Percentiles rank a stretch among this genome's conserved stretches.
Conservation (phyloP, 2,329 filamentous ascomycete species). For the Capronia epimyces region DNA sequence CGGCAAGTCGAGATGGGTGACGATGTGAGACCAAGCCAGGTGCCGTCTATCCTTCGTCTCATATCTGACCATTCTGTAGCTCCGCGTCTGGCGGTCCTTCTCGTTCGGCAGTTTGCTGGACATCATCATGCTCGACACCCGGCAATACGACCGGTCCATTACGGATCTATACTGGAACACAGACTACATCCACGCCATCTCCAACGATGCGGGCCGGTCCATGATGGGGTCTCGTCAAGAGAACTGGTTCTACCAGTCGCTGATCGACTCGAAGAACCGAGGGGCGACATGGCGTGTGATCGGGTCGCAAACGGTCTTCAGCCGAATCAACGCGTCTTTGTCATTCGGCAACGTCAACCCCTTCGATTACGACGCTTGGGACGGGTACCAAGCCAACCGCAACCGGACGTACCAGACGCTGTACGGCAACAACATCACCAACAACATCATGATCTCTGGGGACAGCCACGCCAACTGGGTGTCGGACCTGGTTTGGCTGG, state of each 20-base stretch:
- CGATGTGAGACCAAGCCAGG: constrained; percentile 38
- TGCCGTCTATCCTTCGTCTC: background rate
- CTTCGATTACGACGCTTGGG: constrained; percentile 55
- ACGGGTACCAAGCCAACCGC: constrained; percentile 64
- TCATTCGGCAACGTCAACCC: constrained; percentile 40
- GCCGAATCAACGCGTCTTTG: constrained; percentile 48
- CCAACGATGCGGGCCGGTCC: constrained; percentile 60
- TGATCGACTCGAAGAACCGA: constrained; percentile 56
- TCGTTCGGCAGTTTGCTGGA: constrained; percentile 61
- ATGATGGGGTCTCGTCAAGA: constrained; percentile 70
- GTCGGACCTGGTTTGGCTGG: constrained; percentile 55
- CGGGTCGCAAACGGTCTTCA: constrained; percentile 66
- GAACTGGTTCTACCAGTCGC: constrained; percentile 63
- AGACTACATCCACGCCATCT: constrained; percentile 57
- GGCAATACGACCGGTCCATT: constrained; percentile 63
- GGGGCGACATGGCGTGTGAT: constrained; percentile 66
- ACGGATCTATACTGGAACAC: constrained; percentile 57
- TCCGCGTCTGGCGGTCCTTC: constrained; percentile 64
- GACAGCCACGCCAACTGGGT: constrained; percentile 66
- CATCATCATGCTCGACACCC: constrained; percentile 63
- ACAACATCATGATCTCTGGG: constrained; percentile 68
- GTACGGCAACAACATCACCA: constrained; percentile 62
- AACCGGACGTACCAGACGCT: constrained; percentile 65
- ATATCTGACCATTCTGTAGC: constrained; percentile 20
- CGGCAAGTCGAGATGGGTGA: constrained; percentile 63